These are phyloP conservation scores for Colletotrichum cuscutae DNA, from an alignment of 2,329 filamentous ascomycete species.

Conservation along the genomic window DNA sequence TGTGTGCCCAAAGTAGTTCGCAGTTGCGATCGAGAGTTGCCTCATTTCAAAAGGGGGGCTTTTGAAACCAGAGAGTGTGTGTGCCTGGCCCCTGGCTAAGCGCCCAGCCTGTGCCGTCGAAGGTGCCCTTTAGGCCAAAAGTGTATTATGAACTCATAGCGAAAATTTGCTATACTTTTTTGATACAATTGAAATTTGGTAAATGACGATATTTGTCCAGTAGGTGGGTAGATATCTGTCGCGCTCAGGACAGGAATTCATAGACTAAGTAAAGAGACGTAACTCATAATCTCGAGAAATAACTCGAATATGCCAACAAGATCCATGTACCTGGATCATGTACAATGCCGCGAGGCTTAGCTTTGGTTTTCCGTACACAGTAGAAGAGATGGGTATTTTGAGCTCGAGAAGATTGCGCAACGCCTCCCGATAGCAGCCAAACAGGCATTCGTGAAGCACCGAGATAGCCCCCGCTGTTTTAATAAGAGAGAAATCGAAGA, in stretches of 20 bases:
- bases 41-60: neutral
- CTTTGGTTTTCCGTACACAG: conserved; percentile 3
- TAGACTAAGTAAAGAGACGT: conserved; percentile 2
- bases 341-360: conserved; percentile 27
- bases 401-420: conserved; percentile 5
- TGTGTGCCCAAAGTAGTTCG: conserved; percentile 3
- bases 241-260: neutral
- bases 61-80: neutral
- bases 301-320: conserved; percentile 7
- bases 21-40: neutral
- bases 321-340: neutral
- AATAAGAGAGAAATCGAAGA: neutral
- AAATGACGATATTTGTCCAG: neutral
- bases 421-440: neutral
- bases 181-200: neutral
- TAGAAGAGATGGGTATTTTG: conserved; percentile 25
- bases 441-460: conserved; percentile 4
- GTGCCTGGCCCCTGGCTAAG: neutral
- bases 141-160: neutral
- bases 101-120: neutral
- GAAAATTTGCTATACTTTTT: neutral
- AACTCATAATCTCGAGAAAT: conserved; percentile 3
- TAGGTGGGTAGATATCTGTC: neutral
- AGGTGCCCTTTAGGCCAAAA: neutral
- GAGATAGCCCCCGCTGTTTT: neutral